Percentiles rank a stretch among this genome's conserved stretches.
Conservation (phyloP, 306 rosid species). For the Amphicarpaea edgeworthii region DNA sequence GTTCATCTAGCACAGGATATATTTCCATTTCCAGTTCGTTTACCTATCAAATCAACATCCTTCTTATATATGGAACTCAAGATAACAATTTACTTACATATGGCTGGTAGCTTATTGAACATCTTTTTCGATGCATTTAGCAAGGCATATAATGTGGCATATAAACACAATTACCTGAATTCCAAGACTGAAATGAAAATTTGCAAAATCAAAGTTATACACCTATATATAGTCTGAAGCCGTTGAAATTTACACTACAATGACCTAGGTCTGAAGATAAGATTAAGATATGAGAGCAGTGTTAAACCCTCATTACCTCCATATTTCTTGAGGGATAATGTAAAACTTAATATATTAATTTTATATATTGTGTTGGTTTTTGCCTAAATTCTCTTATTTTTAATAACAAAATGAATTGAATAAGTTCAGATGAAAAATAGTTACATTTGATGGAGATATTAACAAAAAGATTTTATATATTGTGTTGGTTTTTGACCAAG, state of each 20-base stretch:
- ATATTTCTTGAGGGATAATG: not conserved
- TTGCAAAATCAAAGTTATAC: conserved; percentile 20
- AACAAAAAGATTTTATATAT: not conserved
- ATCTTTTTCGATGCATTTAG: conserved; percentile 31
- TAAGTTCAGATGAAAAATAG: conserved; percentile 1
- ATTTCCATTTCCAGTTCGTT: conserved; percentile 77
- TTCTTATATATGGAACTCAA: conserved; percentile 38
- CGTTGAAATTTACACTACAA: conserved; percentile 28
- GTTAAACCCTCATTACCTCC: not conserved
- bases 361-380: conserved; percentile 1
- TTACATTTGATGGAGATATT: not conserved
- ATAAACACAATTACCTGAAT: conserved; percentile 25
- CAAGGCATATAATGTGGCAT: conserved; percentile 13
- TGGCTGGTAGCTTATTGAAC: conserved; percentile 10
- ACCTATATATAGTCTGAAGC: not conserved
- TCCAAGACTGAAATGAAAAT: conserved; percentile 28
- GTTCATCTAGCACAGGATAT: conserved; percentile 89
- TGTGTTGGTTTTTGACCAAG: not conserved
- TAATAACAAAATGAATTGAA: not conserved
- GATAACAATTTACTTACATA: conserved; percentile 32
- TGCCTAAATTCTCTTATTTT: conserved; percentile 4
- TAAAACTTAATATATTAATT: not conserved
- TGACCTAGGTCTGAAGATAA: conserved; percentile 7
- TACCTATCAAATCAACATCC: conserved; percentile 64
- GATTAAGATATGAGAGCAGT: not conserved